phyloP scores from a whole-genome alignment of 495 filamentous ascomycete genomes.

The Penicillium parvum region DNA sequence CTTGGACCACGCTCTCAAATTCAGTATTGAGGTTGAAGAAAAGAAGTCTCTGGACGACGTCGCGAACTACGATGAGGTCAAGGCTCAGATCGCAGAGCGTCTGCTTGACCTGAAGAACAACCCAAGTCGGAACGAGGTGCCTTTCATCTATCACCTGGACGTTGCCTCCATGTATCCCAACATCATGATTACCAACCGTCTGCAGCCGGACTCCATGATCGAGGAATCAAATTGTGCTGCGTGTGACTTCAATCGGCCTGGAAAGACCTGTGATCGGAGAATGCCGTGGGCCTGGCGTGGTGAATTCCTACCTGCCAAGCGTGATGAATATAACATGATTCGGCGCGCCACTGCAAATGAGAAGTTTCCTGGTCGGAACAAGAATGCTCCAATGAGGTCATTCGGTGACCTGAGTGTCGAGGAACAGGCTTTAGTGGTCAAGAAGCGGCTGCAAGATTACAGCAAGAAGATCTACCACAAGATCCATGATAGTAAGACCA shows the following conservation, averaged over 20 bases:
- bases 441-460: conserved; percentile 87
- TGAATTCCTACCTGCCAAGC: conserved; percentile 92
- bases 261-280: conserved; percentile 93
- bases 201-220: conserved; percentile 98
- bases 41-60: conserved; percentile 91
- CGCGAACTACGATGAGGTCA: conserved; percentile 89
- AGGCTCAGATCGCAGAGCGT: conserved; percentile 69
- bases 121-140: conserved; percentile 75
- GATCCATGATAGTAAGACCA: conserved; percentile 91
- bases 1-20: conserved; percentile 84
- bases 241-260: conserved; percentile 96
- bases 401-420: conserved; percentile 80
- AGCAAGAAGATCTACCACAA: conserved; percentile 99
- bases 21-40: conserved; percentile 90
- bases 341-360: conserved; percentile 89
- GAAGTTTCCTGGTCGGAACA: conserved; percentile 70
- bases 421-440: conserved; percentile 75
- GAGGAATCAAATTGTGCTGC: conserved; percentile 92
- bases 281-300: conserved; percentile 98
- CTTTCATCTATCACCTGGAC: conserved; percentile 96
- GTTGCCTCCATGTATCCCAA: conserved; percentile 99
- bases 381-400: conserved; percentile 62
- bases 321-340: conserved; percentile 99
- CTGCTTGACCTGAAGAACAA: conserved; percentile 72
- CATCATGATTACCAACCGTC: conserved; percentile 98